phyloP scores from a whole-genome alignment of 2,329 filamentous ascomycete species.

The Pyrenophora seminiperda region DNA sequence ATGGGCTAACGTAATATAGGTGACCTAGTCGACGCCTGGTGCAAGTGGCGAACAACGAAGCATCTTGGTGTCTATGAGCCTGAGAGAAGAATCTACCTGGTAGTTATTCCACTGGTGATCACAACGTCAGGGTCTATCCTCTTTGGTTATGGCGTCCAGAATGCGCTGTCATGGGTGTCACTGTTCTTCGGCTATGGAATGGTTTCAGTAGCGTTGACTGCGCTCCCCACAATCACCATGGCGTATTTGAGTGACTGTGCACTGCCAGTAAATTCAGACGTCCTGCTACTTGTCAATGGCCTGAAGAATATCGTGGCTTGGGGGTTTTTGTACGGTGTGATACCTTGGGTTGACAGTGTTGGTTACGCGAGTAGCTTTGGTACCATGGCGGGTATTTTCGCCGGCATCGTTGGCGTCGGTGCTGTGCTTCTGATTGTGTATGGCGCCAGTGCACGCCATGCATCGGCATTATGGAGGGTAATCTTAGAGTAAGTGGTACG shows the following conservation, averaged over 20 bases:
- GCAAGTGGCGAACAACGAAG: constrained; percentile 48
- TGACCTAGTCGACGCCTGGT: constrained; percentile 52
- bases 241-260: constrained; percentile 52
- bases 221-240: constrained; percentile 45
- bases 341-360: constrained; percentile 49
- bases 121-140: constrained; percentile 52
- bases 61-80: constrained; percentile 54
- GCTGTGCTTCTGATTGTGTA: constrained; percentile 40
- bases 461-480: constrained; percentile 44
- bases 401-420: constrained; percentile 40
- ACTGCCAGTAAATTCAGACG: constrained; percentile 46
- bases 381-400: constrained; percentile 47
- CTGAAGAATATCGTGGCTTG: constrained; percentile 57
- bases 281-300: constrained; percentile 47
- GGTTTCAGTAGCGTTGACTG: constrained; percentile 52
- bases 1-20: constrained; percentile 28
- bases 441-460: constrained; percentile 41
- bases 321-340: constrained; percentile 54
- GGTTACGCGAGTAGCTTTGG: constrained; percentile 48
- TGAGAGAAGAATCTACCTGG: constrained; percentile 51
- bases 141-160: constrained; percentile 54
- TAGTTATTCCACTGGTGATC: constrained; percentile 50
- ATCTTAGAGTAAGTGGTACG: constrained; percentile 35
- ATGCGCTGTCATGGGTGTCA: constrained; percentile 51
- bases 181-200: constrained; percentile 56